Base-by-base conservation (phyloP, 495 filamentous ascomycete species). In the Aspergillus nidulans region DNA sequence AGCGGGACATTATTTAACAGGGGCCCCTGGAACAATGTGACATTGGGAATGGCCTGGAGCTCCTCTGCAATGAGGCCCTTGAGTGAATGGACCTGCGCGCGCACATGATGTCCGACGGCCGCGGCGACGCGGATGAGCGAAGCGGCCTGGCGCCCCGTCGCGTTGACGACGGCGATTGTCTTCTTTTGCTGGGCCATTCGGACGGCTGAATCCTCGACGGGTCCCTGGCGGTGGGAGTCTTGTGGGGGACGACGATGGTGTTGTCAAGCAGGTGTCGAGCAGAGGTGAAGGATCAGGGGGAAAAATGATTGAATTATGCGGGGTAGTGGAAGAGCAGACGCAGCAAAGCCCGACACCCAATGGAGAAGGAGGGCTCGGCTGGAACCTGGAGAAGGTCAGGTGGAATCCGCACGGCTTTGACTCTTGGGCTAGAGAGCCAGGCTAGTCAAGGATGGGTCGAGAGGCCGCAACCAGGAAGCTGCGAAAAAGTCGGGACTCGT, bases 81-180 rank as follows among this genome's bases (percentile, higher is more conserved):
- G 43, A 87, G 80, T 58, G 89, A 90, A 59, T 89, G 83, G 59
- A 96, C 77, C 69, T 97, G 92, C 13, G 91, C 92, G 60, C 89
- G 85, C 16, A 97, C 91, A 61, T 85, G 79, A 74, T 94, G 95
- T 49, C 92, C 92, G 19, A 97, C 85, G 26, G 92, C 92, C 9
- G 88, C 87, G 19, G 92, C 92, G 62, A 95, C 91, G 43, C 92
- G 86, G 51, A 96, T 90, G 65, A 97, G 81, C 34, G 91, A 95
- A 40, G 92, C 92, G 26, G 91, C 90, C 78, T 97, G 92, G 57
- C 92, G 86, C 55, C 92, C 92, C 58, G 87, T 89, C 69, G 87
- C 85, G 71, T 97, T 97, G 68, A 96, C 91, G 64, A 94, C 86
- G 61, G 90, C 91, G 61, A 96, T 90, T 44, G 85, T 92, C 74